These are phyloP conservation scores for Trichosporon inkin DNA, from an alignment of 1,284 basidiomycete genomes.

Conservation along the genomic window DNA sequence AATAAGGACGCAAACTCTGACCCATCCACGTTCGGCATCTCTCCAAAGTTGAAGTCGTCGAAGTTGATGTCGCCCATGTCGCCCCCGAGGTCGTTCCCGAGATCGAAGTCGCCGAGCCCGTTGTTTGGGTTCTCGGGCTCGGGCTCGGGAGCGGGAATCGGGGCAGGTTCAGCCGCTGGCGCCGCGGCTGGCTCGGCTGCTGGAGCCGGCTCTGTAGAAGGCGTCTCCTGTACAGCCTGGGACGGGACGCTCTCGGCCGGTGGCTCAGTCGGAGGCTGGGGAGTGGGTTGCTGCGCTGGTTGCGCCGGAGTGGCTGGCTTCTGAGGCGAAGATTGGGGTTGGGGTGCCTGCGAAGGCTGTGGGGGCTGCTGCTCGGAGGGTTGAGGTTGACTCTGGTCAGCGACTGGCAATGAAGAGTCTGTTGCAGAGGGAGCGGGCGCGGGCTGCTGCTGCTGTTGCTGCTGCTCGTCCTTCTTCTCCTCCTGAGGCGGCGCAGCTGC, in stretches of 20 bases:
- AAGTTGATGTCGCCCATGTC: conserved; percentile 30
- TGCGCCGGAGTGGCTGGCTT: neutral
- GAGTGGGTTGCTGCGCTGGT: neutral
- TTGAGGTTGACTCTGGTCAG: neutral
- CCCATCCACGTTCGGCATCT: conserved; percentile 33
- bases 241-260: neutral
- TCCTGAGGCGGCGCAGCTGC: neutral
- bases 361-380: conserved; percentile 8
- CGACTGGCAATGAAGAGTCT: neutral
- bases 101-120: neutral
- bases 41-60: conserved; percentile 40
- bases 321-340: neutral
- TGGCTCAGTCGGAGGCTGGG: neutral
- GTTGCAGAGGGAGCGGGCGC: neutral
- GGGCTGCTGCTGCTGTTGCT: conserved; percentile 1
- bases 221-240: neutral
- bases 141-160: neutral
- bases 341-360: conserved; percentile 4
- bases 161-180: neutral
- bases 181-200: neutral
- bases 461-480: conserved; percentile 8
- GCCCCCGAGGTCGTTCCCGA: conserved; percentile 8
- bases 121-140: conserved; percentile 6
- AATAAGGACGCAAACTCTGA: conserved; percentile 37
- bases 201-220: neutral